A percentile compares a stretch with the other conserved stretches of the same genome.
These are phyloP conservation scores for Saraca asoca DNA, from an alignment of 331 rosid genomes.

Conservation along the genomic window DNA sequence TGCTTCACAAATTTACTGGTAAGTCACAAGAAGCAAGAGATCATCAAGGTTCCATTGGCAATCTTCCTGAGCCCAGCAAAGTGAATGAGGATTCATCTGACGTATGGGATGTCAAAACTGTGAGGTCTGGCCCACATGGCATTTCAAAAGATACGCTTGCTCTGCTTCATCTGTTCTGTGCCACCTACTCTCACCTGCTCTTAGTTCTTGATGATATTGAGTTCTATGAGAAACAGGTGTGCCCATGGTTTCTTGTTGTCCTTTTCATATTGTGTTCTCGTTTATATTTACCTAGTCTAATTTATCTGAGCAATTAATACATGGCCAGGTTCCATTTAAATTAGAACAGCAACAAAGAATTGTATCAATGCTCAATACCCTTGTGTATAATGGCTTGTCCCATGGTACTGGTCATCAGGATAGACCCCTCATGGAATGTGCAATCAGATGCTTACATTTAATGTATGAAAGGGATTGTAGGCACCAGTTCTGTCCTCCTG, in stretches of 20 bases:
- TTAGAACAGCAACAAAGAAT: slow-evolving; percentile 86
- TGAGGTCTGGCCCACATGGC: slow-evolving; percentile 83
- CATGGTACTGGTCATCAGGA: slow-evolving; percentile 54
- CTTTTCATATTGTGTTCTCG: slow-evolving; percentile 1
- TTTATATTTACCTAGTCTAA: slow-evolving; percentile 23
- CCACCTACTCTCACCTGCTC: slow-evolving; percentile 89
- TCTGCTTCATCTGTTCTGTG: slow-evolving; percentile 87
- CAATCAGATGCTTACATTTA: slow-evolving; percentile 92
- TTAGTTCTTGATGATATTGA: slow-evolving; percentile 95
- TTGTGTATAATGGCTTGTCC: slow-evolving; percentile 84
- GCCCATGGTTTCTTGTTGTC: slow-evolving; percentile 24
- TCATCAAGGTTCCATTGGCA: slow-evolving; percentile 34
- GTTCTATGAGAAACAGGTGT: slow-evolving; percentile 94
- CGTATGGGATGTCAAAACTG: slow-evolving; percentile 75
- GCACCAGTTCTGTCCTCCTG: slow-evolving; percentile 87
- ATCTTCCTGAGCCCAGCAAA: slow-evolving; percentile 53
- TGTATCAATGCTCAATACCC: slow-evolving; percentile 79
- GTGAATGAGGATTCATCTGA: slow-evolving; percentile 53
- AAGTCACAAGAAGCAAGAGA: slow-evolving; percentile 59
- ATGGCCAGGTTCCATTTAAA: slow-evolving; percentile 78
- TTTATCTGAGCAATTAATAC: slow-evolving; percentile 39
- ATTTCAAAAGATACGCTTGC: slow-evolving; percentile 68
- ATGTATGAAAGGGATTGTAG: slow-evolving; percentile 98
- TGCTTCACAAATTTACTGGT: slow-evolving; percentile 72
- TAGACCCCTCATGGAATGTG: slow-evolving; percentile 78